These are phyloP conservation scores for Botrytis hyacinthi DNA, from an alignment of 2,329 filamentous ascomycete genomes.

Conservation along the genomic window DNA sequence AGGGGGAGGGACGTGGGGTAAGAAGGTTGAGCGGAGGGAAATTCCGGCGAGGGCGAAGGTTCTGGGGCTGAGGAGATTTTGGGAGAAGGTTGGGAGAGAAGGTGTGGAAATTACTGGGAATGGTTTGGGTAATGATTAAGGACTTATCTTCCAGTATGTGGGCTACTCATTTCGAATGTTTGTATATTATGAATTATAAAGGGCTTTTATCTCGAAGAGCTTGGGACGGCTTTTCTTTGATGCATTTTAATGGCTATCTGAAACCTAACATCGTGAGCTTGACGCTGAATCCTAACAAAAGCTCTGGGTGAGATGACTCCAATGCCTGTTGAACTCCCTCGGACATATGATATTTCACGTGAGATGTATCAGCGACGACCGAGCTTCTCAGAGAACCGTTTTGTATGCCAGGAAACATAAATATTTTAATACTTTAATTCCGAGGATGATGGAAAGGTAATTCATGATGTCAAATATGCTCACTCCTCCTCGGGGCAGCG, in stretches of 20 bases:
- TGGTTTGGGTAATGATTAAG: neutral
- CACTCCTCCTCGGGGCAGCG: too few species aligned
- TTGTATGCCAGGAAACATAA: neutral
- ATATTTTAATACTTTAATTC: too few species aligned
- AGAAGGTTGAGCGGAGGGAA: constrained; percentile 50
- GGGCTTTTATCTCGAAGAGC: neutral
- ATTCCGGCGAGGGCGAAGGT: constrained; percentile 46
- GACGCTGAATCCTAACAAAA: neutral
- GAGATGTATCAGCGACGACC: neutral
- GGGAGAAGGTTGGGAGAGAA: constrained; percentile 56
- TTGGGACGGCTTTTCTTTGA: neutral
- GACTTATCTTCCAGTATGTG: neutral
- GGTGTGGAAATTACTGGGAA: constrained; percentile 1
- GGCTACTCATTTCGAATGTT: neutral
- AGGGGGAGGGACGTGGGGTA: constrained; percentile 38
- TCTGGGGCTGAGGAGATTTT: constrained; percentile 62
- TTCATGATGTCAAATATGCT: too few species aligned
- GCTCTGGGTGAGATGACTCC: neutral
- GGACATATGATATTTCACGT: neutral
- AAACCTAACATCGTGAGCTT: neutral
- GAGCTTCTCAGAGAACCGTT: neutral
- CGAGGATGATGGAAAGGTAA: too few species aligned
- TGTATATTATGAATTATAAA: too few species aligned
- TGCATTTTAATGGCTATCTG: neutral
- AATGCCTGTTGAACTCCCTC: neutral